phyloP scores from a whole-genome alignment of 345 rosid genomes.

The Citrus glauca region DNA sequence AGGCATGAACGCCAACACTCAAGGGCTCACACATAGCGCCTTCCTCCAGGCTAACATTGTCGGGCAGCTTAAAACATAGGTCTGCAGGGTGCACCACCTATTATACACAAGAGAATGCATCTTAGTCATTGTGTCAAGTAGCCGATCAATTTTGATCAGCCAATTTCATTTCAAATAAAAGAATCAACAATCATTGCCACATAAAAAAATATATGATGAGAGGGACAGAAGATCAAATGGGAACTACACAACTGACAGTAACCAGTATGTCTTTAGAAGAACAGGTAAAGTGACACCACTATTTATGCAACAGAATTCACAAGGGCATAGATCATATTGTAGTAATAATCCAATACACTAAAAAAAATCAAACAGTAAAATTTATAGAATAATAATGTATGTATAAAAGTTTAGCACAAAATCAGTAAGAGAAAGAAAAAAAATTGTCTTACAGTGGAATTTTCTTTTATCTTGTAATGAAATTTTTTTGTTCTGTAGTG shows the following conservation, averaged over 20 bases:
- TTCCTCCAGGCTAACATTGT: slow-evolving; percentile 88
- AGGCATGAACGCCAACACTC: slow-evolving; percentile 93
- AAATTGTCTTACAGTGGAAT: no score
- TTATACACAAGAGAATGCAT: background rate
- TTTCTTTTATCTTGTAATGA: no score
- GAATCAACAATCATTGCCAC: background rate
- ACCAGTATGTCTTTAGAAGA: background rate
- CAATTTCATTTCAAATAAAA: background rate
- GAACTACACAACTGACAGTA: background rate
- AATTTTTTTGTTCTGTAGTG: no score
- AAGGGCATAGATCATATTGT: background rate
- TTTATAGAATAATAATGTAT: background rate
- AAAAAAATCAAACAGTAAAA: background rate
- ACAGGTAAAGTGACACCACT: background rate
- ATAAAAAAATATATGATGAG: background rate
- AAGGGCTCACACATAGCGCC: slow-evolving; percentile 98
- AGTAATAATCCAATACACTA: background rate
- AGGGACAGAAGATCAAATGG: background rate
- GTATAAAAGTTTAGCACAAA: no score
- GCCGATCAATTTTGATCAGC: slow-evolving; percentile 1
- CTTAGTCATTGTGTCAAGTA: background rate
- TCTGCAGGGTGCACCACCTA: slow-evolving; percentile 94
- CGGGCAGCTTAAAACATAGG: slow-evolving; percentile 84
- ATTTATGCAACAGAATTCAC: background rate
- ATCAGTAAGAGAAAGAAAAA: no score